Evolutionary conservation across 2,329 filamentous ascomycete genomes (phyloP).

Genomic region (Aspergillus candidus): DNA sequence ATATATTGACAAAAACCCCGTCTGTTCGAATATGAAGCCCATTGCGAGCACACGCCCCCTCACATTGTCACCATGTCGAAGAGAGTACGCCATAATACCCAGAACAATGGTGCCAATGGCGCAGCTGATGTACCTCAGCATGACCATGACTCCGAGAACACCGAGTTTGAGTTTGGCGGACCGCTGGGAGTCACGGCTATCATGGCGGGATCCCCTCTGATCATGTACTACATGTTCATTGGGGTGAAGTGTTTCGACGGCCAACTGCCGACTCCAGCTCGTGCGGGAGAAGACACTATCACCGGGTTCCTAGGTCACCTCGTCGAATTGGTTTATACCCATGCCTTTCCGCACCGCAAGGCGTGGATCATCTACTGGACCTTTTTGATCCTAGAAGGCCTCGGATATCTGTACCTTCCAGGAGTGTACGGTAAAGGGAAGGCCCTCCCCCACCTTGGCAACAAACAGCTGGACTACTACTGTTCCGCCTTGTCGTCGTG

Average conservation of each 20-base stretch:
- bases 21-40: too few species aligned
- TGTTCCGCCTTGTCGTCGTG: constrained; percentile 83
- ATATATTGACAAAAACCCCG: too few species aligned
- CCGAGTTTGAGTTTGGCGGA: constrained; percentile 71
- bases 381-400: constrained; percentile 77
- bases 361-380: constrained; percentile 94
- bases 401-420: constrained; percentile 77
- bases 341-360: constrained; percentile 71
- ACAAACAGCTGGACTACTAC: constrained; percentile 84
- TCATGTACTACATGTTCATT: constrained; percentile 99
- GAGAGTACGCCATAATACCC: too few species aligned
- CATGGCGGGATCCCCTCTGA: constrained; percentile 81
- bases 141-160: not conserved
- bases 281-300: constrained; percentile 55
- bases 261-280: constrained; percentile 59
- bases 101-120: not conserved
- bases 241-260: constrained; percentile 88
- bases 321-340: constrained; percentile 64
- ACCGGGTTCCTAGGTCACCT: constrained; percentile 66
- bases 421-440: constrained; percentile 85
- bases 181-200: constrained; percentile 66
- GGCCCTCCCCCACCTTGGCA: constrained; percentile 70
- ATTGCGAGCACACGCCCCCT: too few species aligned
- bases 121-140: not conserved
- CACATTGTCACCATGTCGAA: too few species aligned